Evolutionary conservation across 2,329 filamentous ascomycete genomes (phyloP).

Genomic region (Ophiostoma montium): DNA sequence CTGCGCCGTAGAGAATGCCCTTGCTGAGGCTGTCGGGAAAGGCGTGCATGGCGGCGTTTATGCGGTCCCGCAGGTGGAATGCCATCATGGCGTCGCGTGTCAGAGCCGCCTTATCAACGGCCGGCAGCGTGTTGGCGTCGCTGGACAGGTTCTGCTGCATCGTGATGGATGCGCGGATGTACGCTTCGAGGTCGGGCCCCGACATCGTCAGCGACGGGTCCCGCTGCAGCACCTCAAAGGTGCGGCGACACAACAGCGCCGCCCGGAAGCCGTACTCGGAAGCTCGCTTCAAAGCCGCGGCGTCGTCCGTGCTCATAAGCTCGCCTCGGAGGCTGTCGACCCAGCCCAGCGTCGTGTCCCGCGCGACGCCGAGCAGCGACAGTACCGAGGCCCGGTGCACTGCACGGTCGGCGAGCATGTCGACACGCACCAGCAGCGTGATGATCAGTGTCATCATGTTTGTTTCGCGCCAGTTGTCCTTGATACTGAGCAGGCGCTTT

Average conservation of each 20-base stretch:
- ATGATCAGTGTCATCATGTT: constrained; percentile 44
- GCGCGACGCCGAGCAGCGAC: constrained; percentile 26
- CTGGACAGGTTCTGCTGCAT: constrained; percentile 9
- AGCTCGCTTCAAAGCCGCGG: constrained; percentile 23
- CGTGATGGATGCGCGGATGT: constrained; percentile 2
- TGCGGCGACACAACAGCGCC: constrained; percentile 38
- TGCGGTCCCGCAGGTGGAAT: not conserved
- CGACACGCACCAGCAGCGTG: constrained; percentile 31
- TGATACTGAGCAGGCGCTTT: constrained; percentile 28
- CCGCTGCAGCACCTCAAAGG: constrained; percentile 16
- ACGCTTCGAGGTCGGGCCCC: not conserved
- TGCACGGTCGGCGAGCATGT: constrained; percentile 12
- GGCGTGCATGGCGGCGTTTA: not conserved
- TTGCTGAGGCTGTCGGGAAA: not conserved
- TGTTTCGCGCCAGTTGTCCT: constrained; percentile 43
- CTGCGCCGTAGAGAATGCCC: not conserved
- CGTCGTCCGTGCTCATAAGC: constrained; percentile 24
- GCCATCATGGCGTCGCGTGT: constrained; percentile 2
- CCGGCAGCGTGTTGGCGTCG: not conserved
- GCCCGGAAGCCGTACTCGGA: constrained; percentile 37
- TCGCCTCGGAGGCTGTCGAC: constrained; percentile 31
- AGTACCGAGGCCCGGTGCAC: constrained; percentile 11
- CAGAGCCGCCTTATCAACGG: not conserved
- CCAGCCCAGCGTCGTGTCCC: constrained; percentile 35
- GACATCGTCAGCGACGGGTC: not conserved